These are phyloP conservation scores for Omphalea diandra DNA, from an alignment of 441 rosid species.

Conservation along the genomic window DNA sequence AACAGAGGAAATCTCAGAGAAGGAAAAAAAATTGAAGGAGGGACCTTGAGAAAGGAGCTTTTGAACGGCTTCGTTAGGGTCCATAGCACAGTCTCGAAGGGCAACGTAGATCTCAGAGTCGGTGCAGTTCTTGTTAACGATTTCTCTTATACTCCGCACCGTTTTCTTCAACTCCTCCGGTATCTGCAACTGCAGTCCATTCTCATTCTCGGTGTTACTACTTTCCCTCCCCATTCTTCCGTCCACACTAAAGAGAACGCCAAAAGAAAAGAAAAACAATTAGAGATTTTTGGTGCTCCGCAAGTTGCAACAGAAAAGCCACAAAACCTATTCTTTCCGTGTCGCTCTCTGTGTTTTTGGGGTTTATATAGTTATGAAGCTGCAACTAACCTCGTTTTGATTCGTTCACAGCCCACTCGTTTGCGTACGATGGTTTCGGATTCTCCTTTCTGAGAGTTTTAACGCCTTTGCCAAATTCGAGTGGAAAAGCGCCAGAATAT, in stretches of 20 bases:
- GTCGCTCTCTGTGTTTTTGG: too few species aligned
- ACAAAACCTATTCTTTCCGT: background rate
- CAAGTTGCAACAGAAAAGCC: background rate
- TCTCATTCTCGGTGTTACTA: background rate
- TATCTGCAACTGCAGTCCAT: slow-evolving; percentile 23
- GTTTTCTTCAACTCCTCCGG: slow-evolving; percentile 31
- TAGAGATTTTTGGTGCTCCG: too few species aligned
- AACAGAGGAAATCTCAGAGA: background rate
- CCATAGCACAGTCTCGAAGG: slow-evolving; percentile 58
- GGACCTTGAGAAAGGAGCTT: slow-evolving; percentile 62
- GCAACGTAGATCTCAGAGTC: slow-evolving; percentile 52
- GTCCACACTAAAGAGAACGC: too few species aligned
- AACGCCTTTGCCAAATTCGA: too few species aligned
- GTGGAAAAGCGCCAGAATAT: too few species aligned
- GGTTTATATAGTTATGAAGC: too few species aligned
- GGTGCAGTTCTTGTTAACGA: slow-evolving; percentile 34
- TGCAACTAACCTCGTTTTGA: too few species aligned
- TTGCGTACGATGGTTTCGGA: too few species aligned
- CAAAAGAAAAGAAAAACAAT: too few species aligned
- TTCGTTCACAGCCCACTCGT: too few species aligned
- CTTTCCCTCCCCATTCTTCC: slow-evolving; percentile 34
- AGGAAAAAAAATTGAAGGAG: background rate
- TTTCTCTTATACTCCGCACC: slow-evolving; percentile 45
- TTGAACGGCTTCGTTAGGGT: slow-evolving; percentile 59
- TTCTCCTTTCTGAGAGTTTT: too few species aligned